Base-by-base conservation (phyloP, 768 basidiomycete species). In the Epithele typhae region DNA sequence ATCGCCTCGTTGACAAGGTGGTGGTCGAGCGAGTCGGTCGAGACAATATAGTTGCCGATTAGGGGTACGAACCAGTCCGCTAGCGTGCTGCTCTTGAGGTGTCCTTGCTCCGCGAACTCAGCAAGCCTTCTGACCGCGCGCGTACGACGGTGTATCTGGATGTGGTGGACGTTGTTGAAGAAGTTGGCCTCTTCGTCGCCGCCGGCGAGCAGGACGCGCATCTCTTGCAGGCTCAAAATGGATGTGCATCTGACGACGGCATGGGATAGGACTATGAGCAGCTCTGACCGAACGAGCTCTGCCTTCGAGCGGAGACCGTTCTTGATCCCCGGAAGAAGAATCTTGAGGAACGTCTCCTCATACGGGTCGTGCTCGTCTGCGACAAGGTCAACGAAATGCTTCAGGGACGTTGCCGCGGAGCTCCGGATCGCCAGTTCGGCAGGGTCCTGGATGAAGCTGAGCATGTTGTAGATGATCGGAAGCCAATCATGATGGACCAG, bases 181-280 rank as follows among this genome's bases (percentile, higher is more conserved):
- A 98, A 94, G 61, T 87, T 93, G 25, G 92, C 92, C 64, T 99
- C 95, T 40, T 88, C 84, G 60, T 98, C 93, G 1, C 91, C 94
- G 15, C 75, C 81, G 7, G 88, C 90, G 25, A 97, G 75, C 6
- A 98, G 67, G 10, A 82, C 74, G 19, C 70, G 79, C 81, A 98
- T 83, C 60, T 97, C 93, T 40, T 80, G 81, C 22, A 97, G 65
- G 2, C 76, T 64, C 0, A 68, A 59, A 24, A 93, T 69, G 17
- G 72, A 65, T 5, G 74, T 68, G 54, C 87, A 88, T 50, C 75
- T 78, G 27, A 73, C 68, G 5, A 94, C 82, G 1, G 87, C 82
- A 54, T 84, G 78, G 0, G 85, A 82, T 48, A 97, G 67, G 15
- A 97, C 88, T 3, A 76, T 73, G 2, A 97, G 73, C 2, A 90